These are phyloP conservation scores for Pestalotiopsis sp. DNA, from an alignment of 2,329 filamentous ascomycete species.

Conservation along the genomic window DNA sequence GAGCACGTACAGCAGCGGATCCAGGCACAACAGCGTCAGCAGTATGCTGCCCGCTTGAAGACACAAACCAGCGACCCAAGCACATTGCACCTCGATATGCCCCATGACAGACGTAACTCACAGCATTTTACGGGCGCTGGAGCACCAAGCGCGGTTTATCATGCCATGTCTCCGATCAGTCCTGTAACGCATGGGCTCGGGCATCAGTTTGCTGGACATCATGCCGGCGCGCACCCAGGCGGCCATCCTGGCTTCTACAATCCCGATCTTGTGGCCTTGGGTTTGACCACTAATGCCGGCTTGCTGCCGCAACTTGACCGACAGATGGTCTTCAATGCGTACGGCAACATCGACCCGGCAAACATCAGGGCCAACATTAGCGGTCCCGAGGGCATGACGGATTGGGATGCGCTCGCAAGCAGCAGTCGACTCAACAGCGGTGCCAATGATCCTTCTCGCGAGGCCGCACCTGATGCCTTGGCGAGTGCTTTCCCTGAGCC, in stretches of 20 bases:
- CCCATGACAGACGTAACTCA: slow-evolving; percentile 20
- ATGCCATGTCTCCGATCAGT: slow-evolving; percentile 55
- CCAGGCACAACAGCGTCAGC: slow-evolving; percentile 33
- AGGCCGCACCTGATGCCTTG: slow-evolving; percentile 26
- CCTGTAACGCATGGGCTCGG: slow-evolving; percentile 45
- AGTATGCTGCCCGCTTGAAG: slow-evolving; percentile 41
- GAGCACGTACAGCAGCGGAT: slow-evolving; percentile 39
- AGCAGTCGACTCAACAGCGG: slow-evolving; percentile 30
- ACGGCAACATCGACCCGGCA: slow-evolving; percentile 53
- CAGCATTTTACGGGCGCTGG: slow-evolving; percentile 38
- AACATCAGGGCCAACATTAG: slow-evolving; percentile 32
- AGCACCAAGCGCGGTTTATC: slow-evolving; percentile 36
- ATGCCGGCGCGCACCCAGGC: neutral
- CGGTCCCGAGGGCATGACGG: slow-evolving; percentile 41
- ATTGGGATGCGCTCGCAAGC: slow-evolving; percentile 47
- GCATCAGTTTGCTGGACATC: slow-evolving; percentile 25
- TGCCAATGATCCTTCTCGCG: slow-evolving; percentile 29
- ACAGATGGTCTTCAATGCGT: slow-evolving; percentile 76
- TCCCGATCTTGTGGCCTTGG: slow-evolving; percentile 55
- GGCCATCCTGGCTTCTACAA: slow-evolving; percentile 45
- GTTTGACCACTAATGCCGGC: slow-evolving; percentile 49
- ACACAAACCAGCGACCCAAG: slow-evolving; percentile 43
- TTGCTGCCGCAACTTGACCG: slow-evolving; percentile 73
- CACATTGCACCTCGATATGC: slow-evolving; percentile 37
- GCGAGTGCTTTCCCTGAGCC: slow-evolving; percentile 40